Base-by-base conservation (phyloP, 108 stramenopile genomes). In the Cyclotella sp. region DNA sequence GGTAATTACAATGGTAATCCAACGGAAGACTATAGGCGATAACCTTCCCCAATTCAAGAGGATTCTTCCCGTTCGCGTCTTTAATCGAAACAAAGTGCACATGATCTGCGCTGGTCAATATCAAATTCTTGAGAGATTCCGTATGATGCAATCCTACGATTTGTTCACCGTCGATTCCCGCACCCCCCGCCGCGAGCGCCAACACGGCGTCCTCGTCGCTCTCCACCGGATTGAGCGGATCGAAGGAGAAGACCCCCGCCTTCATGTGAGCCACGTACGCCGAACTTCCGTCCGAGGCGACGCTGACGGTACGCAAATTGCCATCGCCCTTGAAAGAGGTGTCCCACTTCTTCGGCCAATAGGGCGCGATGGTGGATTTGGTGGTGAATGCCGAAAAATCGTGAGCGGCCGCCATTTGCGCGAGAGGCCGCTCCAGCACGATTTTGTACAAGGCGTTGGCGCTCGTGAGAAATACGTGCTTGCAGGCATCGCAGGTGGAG, bases 1-100 rank as follows among this genome's bases (percentile, higher is more conserved):
- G 28, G 24, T 82, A 76, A 67, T 82, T 70, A 40, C 81, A 82
- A 53, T 82, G 81, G 13, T 82, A 72, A 43, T 82, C 75, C 70
- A 82, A 54, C 24, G 81, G 64, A 46, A 82, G 75, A 41, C 73
- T 45, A 69, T 76, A 82, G 19, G 75, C 74, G 3, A 46, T 68
- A 19, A 75, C 74, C 24, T 45, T 13, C 1, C 65, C 81, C 27
- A 42, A 16, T 13, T 75, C 66, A 42, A 82, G 60, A 7, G 81
- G 81, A 63, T 82, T 82, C 26, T 28, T 21, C 13, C 75, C 81
- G 6, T 67, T 49, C 0, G 45, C 66, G 34, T 80, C 79, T 41
- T 30, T 67, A 16, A 80, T 63, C 24, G 60, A 66, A 63, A 82
- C 70, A 44, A 82, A 75, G 70, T 76, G 75, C 40, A 72, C 81